phyloP scores from a whole-genome alignment of 176 grass and related monocot genomes.

The Zoysia pacifica region DNA sequence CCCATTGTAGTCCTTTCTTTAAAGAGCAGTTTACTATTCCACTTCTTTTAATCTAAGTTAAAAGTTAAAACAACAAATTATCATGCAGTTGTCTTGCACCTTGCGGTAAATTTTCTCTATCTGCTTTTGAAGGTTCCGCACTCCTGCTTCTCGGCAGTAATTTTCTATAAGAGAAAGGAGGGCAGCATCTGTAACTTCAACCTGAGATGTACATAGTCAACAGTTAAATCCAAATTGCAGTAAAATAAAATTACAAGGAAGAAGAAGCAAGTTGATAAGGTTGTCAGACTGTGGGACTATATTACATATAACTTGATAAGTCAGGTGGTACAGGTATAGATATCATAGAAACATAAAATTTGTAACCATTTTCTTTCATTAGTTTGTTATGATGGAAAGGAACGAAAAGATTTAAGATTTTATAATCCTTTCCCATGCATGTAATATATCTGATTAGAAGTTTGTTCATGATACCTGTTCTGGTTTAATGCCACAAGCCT shows the following conservation, averaged over 20 bases:
- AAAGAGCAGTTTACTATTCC: slow-evolving; percentile 9
- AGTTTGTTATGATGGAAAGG: background rate
- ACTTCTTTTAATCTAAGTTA: slow-evolving; percentile 1
- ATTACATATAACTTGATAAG: slow-evolving; percentile 15
- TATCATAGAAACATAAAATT: background rate
- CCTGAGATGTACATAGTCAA: slow-evolving; percentile 56
- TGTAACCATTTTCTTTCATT: background rate
- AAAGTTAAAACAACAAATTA: slow-evolving; percentile 25
- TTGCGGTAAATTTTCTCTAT: slow-evolving; percentile 99
- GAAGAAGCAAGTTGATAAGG: slow-evolving; percentile 10
- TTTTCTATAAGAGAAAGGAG: slow-evolving; percentile 91
- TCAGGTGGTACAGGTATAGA: background rate
- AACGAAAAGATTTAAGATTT: background rate
- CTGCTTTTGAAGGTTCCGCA: slow-evolving; percentile 97
- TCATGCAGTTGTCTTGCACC: slow-evolving; percentile 47
- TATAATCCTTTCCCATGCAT: background rate
- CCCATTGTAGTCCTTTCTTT: background rate
- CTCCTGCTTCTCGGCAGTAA: slow-evolving; percentile 98
- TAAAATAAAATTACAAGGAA: slow-evolving; percentile 8
- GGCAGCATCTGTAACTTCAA: slow-evolving; percentile 94
- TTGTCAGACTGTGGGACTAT: slow-evolving; percentile 1
- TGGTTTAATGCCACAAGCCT: slow-evolving; percentile 87
- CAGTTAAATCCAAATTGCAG: slow-evolving; percentile 32
- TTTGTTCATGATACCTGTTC: slow-evolving; percentile 59
- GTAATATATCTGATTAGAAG: slow-evolving; percentile 15